Percentiles rank a stretch among this genome's conserved stretches.
Conservation (phyloP, 177 flowering plant species). For the Vitis hybrid region DNA sequence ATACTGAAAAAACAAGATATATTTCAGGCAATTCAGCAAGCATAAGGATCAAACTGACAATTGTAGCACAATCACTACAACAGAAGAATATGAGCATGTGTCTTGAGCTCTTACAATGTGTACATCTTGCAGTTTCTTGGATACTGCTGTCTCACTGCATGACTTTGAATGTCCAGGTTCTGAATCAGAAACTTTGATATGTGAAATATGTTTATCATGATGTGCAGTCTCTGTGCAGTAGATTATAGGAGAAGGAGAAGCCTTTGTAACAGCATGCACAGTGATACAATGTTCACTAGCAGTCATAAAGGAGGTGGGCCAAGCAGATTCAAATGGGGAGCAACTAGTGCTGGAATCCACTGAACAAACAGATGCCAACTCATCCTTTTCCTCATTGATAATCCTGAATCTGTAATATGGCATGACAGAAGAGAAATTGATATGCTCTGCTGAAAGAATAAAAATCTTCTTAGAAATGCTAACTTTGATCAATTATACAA, state of each 20-base stretch:
- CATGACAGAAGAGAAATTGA: not conserved
- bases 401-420: constrained; percentile 8
- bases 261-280: constrained; percentile 43
- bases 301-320: constrained; percentile 9
- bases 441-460: not conserved
- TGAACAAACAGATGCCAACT: constrained; percentile 13
- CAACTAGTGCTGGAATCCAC: constrained; percentile 15
- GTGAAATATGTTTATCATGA: constrained; percentile 36
- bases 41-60: not conserved
- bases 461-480: not conserved
- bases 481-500: not conserved
- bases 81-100: not conserved
- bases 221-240: constrained; percentile 44
- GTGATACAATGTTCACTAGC: constrained; percentile 11
- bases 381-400: constrained; percentile 20
- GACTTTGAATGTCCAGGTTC: constrained; percentile 16
- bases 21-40: not conserved
- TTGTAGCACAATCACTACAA: not conserved
- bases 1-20: not conserved
- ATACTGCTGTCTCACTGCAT: constrained; percentile 16
- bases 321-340: constrained; percentile 9
- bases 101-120: constrained; percentile 54
- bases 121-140: constrained; percentile 36
- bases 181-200: constrained; percentile 27
- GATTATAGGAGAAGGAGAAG: constrained; percentile 48